These are phyloP conservation scores for Penstemon eatonii DNA, from an alignment of 257 asterid genomes.

Conservation along the genomic window DNA sequence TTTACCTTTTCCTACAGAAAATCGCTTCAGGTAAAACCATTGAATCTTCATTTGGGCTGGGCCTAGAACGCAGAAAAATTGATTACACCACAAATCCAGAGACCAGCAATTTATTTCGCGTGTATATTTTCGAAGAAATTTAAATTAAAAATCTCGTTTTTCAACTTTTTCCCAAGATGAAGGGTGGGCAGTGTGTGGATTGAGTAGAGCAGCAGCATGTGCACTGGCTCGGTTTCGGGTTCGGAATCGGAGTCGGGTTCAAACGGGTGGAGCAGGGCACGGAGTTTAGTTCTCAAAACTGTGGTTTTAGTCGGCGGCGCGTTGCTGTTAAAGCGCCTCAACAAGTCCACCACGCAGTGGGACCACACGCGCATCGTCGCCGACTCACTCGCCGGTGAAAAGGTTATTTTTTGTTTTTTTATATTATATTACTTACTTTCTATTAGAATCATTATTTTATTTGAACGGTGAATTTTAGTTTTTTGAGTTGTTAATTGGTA, in stretches of 20 bases:
- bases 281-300: constrained; percentile 76
- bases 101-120: constrained; percentile 15
- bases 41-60: constrained; percentile 19
- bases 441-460: background rate
- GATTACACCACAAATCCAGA: constrained; percentile 2
- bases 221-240: constrained; percentile 66
- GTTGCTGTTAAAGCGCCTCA: constrained; percentile 72
- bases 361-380: constrained; percentile 93
- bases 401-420: constrained; percentile 37
- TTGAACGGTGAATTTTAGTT: background rate
- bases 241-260: constrained; percentile 52
- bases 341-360: constrained; percentile 98
- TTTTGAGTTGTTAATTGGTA: constrained; percentile 32
- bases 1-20: no score
- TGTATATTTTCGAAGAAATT: constrained; percentile 7
- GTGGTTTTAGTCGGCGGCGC: constrained; percentile 90
- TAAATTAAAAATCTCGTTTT: constrained; percentile 8
- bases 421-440: no score
- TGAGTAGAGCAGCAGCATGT: constrained; percentile 43
- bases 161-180: constrained; percentile 11
- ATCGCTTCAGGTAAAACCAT: background rate
- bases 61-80: constrained; percentile 23
- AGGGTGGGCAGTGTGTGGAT: constrained; percentile 25
- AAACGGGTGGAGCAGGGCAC: constrained; percentile 74
- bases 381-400: constrained; percentile 91